These are phyloP conservation scores for Lignosus rhinocerotis DNA, from an alignment of 1,284 basidiomycete genomes.

Conservation along the genomic window DNA sequence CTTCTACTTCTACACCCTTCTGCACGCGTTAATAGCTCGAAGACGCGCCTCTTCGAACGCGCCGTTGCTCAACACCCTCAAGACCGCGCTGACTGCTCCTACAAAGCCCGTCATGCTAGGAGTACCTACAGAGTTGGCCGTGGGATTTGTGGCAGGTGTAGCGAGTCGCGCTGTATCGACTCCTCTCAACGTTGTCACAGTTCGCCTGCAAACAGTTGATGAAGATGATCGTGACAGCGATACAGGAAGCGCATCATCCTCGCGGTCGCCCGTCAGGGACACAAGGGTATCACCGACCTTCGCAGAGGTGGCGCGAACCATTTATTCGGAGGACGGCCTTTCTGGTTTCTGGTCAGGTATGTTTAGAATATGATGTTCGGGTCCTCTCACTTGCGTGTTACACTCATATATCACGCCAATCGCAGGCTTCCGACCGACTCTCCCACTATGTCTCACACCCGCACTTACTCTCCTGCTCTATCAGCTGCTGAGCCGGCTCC, in stretches of 20 bases:
- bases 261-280: not conserved
- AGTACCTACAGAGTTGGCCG: conserved; percentile 47
- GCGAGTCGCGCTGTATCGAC: conserved; percentile 54
- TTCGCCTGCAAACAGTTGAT: conserved; percentile 46
- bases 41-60: conserved; percentile 8
- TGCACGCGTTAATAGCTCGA: conserved; percentile 31
- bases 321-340: conserved; percentile 49
- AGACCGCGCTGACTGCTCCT: conserved; percentile 11
- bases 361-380: not conserved
- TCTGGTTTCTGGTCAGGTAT: conserved; percentile 57
- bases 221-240: conserved; percentile 31
- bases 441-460: conserved; percentile 53
- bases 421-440: conserved; percentile 50
- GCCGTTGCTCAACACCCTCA: conserved; percentile 12
- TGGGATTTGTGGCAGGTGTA: conserved; percentile 56
- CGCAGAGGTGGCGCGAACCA: conserved; percentile 35
- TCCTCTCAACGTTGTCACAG: conserved; percentile 52
- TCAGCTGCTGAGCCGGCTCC: conserved; percentile 48
- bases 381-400: not conserved
- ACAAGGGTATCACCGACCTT: conserved; percentile 7
- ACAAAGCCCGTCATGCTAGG: conserved; percentile 25
- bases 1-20: conserved; percentile 36
- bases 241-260: not conserved
- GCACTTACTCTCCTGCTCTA: conserved; percentile 55
- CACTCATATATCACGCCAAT: not conserved